Base-by-base conservation (phyloP, 441 rosid species). In the Omphalea diandra region DNA sequence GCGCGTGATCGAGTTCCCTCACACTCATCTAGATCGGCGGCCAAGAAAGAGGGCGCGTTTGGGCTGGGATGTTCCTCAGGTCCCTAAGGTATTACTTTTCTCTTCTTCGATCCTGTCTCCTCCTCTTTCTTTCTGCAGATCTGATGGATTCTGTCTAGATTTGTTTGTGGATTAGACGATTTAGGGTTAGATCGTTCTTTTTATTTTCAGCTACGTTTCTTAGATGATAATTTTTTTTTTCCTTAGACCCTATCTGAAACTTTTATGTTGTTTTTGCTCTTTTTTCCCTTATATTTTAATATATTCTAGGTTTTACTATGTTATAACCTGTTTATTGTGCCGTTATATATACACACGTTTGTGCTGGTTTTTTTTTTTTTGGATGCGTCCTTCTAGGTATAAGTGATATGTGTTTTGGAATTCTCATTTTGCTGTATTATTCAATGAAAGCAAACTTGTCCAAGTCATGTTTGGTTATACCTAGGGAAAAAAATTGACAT, bases 31-130 rank as follows among this genome's bases (percentile, higher is more conserved):
- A 69, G 97, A 90, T 79, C 91, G 89, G 18, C 94, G 96, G 22
- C 98, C 98, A 4, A 76, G 98, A 60, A 93, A 93, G 84, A 84
- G 97, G 75, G 88, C 86, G 46, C 98, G 98, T 64, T 75, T 93
- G 68, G 98, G 98, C 54, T 90, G 98, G 98, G 98, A 93, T 62
- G 93, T 90, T 3, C 80, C 88, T 69, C 77, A 80, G 71, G 70
- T 84, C 1, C 85, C 89, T 0, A 85, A 87, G 96, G 98, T 90
- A 90, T 69, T 6, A 31, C 7, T 18, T 62, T 31, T 35, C 22
- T 6, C 11, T 69, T 20, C 11, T 71, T 49, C 7, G 18, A 52
- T 71, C 29, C 1, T 49, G 5, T 22, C 35, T 70, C 10, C 26
- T 5, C 3, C 18, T n/a, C 4, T 64, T 47, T 64, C 1, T 20